Conservation (phyloP, 768 basidiomycete species). For the Tricholoma furcatifolium region DNA sequence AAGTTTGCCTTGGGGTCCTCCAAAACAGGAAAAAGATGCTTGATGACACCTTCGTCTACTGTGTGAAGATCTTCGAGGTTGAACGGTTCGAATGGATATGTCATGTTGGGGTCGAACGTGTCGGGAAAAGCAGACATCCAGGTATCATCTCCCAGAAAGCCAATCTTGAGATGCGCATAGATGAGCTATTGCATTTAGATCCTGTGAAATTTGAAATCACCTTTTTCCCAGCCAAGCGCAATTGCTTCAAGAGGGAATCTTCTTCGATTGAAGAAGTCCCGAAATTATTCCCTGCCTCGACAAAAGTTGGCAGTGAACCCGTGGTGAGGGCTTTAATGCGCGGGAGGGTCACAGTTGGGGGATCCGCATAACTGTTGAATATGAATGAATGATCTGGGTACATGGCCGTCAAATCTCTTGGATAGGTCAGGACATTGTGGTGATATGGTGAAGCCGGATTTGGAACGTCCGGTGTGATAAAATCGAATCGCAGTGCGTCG, state of each 20-base stretch:
- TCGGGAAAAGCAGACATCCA: conserved; percentile 90
- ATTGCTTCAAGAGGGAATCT: conserved; percentile 83
- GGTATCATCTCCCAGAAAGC: conserved; percentile 96
- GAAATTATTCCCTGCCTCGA: conserved; percentile 90
- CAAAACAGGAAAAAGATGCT: conserved; percentile 80
- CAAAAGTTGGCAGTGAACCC: conserved; percentile 92
- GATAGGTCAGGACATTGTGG: conserved; percentile 82
- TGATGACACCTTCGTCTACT: conserved; percentile 88
- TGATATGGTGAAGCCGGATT: conserved; percentile 63
- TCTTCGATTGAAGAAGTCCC: conserved; percentile 83
- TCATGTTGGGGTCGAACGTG: conserved; percentile 67
- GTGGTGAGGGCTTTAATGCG: conserved; percentile 94
- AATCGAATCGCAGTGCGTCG: conserved; percentile 93
- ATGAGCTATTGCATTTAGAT: neutral
- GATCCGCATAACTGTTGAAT: conserved; percentile 89
- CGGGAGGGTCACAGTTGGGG: conserved; percentile 93
- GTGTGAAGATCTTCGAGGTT: conserved; percentile 98
- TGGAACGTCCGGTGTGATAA: conserved; percentile 72
- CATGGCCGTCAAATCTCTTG: conserved; percentile 61
- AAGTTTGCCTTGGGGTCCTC: conserved; percentile 53
- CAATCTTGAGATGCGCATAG: conserved; percentile 43
- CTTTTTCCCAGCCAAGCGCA: conserved; percentile 55
- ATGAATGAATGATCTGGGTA: conserved; percentile 77
- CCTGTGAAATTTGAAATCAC: conserved; percentile 32
- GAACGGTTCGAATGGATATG: conserved; percentile 92